These are phyloP conservation scores for Barbarea vulgaris DNA, from an alignment of 345 rosid species.

Conservation along the genomic window DNA sequence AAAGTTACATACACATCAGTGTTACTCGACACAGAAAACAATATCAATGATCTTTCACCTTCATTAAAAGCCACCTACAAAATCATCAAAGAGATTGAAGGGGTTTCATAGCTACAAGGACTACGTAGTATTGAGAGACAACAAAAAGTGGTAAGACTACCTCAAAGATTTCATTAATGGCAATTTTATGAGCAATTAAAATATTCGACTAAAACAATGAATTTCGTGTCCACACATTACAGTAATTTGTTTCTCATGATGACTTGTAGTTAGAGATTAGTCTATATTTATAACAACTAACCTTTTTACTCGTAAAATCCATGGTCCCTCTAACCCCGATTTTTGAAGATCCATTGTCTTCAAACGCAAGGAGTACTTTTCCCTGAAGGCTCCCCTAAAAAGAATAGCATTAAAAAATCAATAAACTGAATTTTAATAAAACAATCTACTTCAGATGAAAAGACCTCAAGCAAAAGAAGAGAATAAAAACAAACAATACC, in stretches of 20 bases:
- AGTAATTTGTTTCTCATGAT: too few species aligned
- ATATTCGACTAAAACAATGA: too few species aligned
- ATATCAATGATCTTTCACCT: conserved; percentile 72
- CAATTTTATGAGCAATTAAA: conserved; percentile 73
- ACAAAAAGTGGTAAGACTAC: conserved; percentile 41
- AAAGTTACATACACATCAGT: conserved; percentile 62
- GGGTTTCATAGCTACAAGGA: conserved; percentile 5
- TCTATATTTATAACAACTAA: too few species aligned
- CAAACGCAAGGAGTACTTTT: conserved; percentile 86
- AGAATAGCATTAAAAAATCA: conserved; percentile 3
- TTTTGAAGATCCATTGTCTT: conserved; percentile 82
- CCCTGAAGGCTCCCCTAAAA: conserved; percentile 85
- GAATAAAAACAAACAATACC: conserved; percentile 47
- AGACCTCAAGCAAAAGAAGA: conserved; percentile 10
- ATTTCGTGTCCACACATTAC: too few species aligned
- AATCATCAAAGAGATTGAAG: conserved; percentile 20
- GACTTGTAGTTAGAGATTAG: too few species aligned
- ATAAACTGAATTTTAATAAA: neutral
- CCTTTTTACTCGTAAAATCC: too few species aligned
- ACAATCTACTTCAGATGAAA: conserved; percentile 2
- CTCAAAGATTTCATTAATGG: conserved; percentile 83
- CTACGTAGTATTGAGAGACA: conserved; percentile 1
- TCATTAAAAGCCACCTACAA: conserved; percentile 69
- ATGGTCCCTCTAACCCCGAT: conserved; percentile 95
- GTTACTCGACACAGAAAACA: conserved; percentile 72